Base-by-base conservation (phyloP, 495 filamentous ascomycete species). In the Rhizodiscina lignyota region DNA sequence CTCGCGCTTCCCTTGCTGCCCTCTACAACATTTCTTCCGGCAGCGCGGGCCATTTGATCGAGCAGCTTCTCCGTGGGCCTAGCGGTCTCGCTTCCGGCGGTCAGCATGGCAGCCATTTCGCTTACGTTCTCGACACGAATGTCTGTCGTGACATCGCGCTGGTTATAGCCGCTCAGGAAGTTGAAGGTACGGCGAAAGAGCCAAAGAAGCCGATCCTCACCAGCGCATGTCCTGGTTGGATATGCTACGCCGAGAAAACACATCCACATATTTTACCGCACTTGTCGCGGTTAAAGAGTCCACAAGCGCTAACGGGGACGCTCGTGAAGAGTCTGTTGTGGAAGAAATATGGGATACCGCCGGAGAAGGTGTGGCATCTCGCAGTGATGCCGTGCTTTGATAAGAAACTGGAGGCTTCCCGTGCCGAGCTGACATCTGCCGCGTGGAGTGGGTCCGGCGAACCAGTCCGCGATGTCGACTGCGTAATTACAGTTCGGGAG, bases 311-410 rank as follows among this genome's bases (percentile, higher is more conserved):
- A 27, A 74, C 79, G 29, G 89, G 91, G 6, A 94, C 83, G 0
- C 66, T 94, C 17, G 51, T 96, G 20, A 97, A 97, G 47, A 82
- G 83, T 0, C 68, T 78, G 5, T 53, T 97, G 15, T 79, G 75
- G 52, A 72, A 70, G 40, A 64, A 58, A 27, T 62, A 83, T 28
- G 70, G 74, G 8, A 67, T 93, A 4, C 54, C 76, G 1, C 77
- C 84, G 0, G 77, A 79, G 38, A 72, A 73, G 33, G 84, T 96
- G 52, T 97, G 89, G 82, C 82, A 94, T 52, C 53, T 94, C 27
- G 82, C 84, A 3, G 63, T 97, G 22, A 96, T 96, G 91, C 89
- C 89, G 17, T 97, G 89, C 53, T 97, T 97, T 52, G 89, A 97
- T 59, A 97, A 97, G 61, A 97, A 97, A 56, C 71, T 97, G 11